Evolutionary conservation across 192 early-diverging fungal species (phyloP).

Genomic region (Irineochytrium annulatum): DNA sequence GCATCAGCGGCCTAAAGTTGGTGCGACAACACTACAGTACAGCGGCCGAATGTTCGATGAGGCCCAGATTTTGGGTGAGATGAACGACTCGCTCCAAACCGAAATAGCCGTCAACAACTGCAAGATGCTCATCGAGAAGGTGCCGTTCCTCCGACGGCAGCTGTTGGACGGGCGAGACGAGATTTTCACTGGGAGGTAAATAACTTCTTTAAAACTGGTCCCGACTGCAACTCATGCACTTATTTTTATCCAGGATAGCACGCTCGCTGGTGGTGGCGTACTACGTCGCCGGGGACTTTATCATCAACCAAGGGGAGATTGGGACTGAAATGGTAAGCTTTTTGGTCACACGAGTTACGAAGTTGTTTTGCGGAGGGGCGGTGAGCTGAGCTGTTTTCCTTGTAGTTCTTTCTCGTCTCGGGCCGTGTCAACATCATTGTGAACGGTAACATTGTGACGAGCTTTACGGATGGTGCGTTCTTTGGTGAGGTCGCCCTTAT

Average conservation of each 20-base stretch:
- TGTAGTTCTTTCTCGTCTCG: conserved; percentile 28
- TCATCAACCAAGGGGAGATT: conserved; percentile 25
- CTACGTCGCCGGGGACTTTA: conserved; percentile 20
- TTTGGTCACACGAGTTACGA: no score
- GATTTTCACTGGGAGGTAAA: conserved; percentile 16
- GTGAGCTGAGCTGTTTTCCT: no score
- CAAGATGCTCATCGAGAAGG: conserved; percentile 23
- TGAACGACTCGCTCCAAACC: conserved; percentile 21
- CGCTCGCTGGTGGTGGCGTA: conserved; percentile 13
- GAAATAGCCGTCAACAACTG: conserved; percentile 29
- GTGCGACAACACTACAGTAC: no score
- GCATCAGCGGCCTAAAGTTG: no score
- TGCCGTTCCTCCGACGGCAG: conserved; percentile 27
- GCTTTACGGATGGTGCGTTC: conserved; percentile 22
- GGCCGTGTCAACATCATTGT: conserved; percentile 26
- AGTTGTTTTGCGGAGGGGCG: no score
- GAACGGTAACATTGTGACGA: conserved; percentile 18
- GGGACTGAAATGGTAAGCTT: conserved; percentile 38
- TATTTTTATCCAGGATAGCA: conserved; percentile 25
- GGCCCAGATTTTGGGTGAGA: conserved; percentile 13
- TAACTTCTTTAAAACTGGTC: no score
- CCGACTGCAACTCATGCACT: no score
- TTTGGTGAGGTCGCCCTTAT: conserved; percentile 31
- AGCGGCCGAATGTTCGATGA: conserved; percentile 45
- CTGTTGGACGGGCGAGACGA: conserved; percentile 25